These are phyloP conservation scores for Nannizzia gypsea DNA, from an alignment of 2,329 filamentous ascomycete species.

Conservation along the genomic window DNA sequence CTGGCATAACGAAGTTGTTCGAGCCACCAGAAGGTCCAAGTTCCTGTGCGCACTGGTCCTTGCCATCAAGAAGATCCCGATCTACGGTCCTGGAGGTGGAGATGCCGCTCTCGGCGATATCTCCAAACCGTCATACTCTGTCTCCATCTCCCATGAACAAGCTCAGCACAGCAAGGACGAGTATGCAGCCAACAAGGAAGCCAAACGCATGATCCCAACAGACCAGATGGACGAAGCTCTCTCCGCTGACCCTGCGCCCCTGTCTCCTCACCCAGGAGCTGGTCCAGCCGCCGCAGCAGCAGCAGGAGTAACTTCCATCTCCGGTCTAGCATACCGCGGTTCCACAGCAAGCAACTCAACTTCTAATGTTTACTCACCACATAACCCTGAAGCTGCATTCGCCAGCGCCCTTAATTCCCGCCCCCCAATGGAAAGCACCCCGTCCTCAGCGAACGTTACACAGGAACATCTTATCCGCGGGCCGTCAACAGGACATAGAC, in stretches of 20 bases:
- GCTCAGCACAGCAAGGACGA: conserved; percentile 53
- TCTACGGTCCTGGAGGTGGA: conserved; percentile 68
- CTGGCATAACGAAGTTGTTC: conserved; percentile 76
- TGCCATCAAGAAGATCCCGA: conserved; percentile 75
- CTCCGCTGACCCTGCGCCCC: conserved; percentile 2
- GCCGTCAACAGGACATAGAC: conserved; percentile 31
- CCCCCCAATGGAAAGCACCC: conserved; percentile 22
- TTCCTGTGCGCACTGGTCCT: conserved; percentile 91
- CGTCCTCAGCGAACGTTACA: conserved; percentile 20
- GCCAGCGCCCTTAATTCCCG: conserved; percentile 26
- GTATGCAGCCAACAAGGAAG: conserved; percentile 50
- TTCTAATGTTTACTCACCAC: conserved; percentile 6
- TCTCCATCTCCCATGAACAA: conserved; percentile 57
- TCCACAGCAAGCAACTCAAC: not conserved
- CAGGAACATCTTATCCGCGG: conserved; percentile 25
- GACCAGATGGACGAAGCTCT: conserved; percentile 16
- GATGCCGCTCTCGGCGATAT: conserved; percentile 47
- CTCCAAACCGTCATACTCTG: conserved; percentile 70
- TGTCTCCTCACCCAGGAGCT: conserved; percentile 17
- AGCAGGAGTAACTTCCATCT: conserved; percentile 11
- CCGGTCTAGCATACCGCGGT: conserved; percentile 3
- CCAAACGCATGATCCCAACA: conserved; percentile 51
- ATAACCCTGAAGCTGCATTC: conserved; percentile 24
- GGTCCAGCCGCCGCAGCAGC: conserved; percentile 24
- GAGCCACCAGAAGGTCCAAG: conserved; percentile 72